These are phyloP conservation scores for Macrophomina phaseolina DNA, from an alignment of 2,329 filamentous ascomycete species.

Conservation along the genomic window DNA sequence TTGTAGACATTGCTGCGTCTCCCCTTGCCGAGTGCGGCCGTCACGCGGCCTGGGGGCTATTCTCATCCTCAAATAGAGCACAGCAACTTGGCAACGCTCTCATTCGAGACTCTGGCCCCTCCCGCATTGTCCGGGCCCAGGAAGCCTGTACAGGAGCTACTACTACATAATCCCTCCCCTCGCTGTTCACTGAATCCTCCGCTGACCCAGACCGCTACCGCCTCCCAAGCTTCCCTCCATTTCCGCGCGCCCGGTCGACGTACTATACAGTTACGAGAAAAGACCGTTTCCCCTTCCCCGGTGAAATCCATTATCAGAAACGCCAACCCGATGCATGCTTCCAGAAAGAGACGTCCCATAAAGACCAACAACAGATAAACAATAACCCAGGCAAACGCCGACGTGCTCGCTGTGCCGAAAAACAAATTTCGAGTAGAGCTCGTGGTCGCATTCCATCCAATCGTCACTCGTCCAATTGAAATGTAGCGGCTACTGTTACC, in stretches of 20 bases:
- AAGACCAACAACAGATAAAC: not conserved
- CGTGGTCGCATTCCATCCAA: constrained; percentile 13
- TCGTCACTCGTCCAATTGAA: constrained; percentile 8
- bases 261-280: constrained; percentile 20
- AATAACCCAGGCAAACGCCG: constrained; percentile 11
- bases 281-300: not conserved
- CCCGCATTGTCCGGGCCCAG: not conserved
- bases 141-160: not conserved
- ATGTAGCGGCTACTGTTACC: constrained; percentile 12
- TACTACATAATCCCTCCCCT: not conserved
- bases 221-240: not conserved
- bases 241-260: not conserved
- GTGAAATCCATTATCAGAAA: not conserved
- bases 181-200: not conserved
- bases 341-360: not conserved
- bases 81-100: not conserved
- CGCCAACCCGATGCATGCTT: constrained; percentile 21
- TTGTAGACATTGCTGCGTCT: not conserved
- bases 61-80: not conserved
- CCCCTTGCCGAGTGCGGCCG: not conserved
- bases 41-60: not conserved
- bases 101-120: not conserved
- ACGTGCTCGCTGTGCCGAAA: constrained; percentile 20
- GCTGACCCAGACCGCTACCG: not conserved
- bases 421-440: constrained; percentile 3